Percentiles rank a stretch among this genome's conserved stretches.
phyloP scores from a whole-genome alignment of 2,329 filamentous ascomycete genomes.

The Sphaerostilbella broomeana region DNA sequence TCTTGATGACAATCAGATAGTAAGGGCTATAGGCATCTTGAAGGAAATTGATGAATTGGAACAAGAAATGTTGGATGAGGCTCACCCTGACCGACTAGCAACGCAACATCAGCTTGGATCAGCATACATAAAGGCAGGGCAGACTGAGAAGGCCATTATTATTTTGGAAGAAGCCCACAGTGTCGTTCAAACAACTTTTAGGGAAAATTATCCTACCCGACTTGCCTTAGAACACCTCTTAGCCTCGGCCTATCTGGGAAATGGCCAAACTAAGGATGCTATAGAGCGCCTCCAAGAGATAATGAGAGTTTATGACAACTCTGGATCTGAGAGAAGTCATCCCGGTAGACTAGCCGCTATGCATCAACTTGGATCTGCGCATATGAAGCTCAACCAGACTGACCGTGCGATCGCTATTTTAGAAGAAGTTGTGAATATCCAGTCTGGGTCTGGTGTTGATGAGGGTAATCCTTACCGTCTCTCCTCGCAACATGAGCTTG shows the following conservation, averaged over 20 bases:
- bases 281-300: slow-evolving; percentile 3
- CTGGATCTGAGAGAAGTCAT: neutral
- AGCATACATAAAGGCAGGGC: slow-evolving; percentile 6
- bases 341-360: slow-evolving; percentile 1
- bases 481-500: slow-evolving; percentile 8
- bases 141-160: slow-evolving; percentile 1
- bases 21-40: slow-evolving; percentile 1
- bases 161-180: slow-evolving; percentile 3
- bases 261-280: slow-evolving; percentile 1
- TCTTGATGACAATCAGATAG: neutral
- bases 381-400: slow-evolving; percentile 1
- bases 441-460: neutral
- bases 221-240: slow-evolving; percentile 1
- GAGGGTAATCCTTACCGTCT: neutral
- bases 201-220: slow-evolving; percentile 3
- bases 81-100: slow-evolving; percentile 1
- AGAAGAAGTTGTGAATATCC: neutral
- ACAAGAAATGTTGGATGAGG: slow-evolving; percentile 1
- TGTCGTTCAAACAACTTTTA: neutral
- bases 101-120: slow-evolving; percentile 9
- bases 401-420: neutral
- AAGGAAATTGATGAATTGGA: neutral
- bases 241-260: slow-evolving; percentile 2
- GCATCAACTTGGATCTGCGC: slow-evolving; percentile 1
- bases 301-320: neutral